Base-by-base conservation (phyloP, 2,329 filamentous ascomycete species). In the Penicillium sclerotiorum region DNA sequence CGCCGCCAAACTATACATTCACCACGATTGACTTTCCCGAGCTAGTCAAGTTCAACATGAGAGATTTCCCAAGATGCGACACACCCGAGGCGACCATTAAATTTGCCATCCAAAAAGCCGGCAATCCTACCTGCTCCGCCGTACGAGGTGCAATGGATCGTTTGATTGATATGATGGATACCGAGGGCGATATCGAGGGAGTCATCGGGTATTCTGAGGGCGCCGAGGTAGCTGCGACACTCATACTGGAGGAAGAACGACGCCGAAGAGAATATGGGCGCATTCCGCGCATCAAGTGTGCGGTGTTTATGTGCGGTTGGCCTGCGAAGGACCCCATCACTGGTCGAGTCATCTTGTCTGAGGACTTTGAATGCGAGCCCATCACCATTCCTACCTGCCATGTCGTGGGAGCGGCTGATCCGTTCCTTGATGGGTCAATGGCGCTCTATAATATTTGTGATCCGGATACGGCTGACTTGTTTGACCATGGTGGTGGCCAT, bases 401-500 rank as follows among this genome's bases (percentile, higher is more conserved):
- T 50, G 47, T 65, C n/a, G 51, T 74, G 3, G 72, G 72, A 3
- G 68, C 63, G 5, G 58, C 62, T 3, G 75, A 77, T 49, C 73
- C 73, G 0, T 73, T 72, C 53, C 58, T 73, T 8, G 59, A 69
- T 38, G 70, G 68, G 0, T 64, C 68, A 1, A 69, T 74, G 56
- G 70, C 71, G 1, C 56, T 77, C 7, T 76, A 67, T 58, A 75
- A 73, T 47, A 63, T 76, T 25, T 77, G 75, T 43, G 68, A 77
- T 45, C 62, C 65, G 6, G 71, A 75, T 30, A 70, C 59, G 1
- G 73, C 72, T 1, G 67, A 68, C 38, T 58, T 77, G 5, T 76
- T 76, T 27, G 74, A 77, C 40, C 73, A 76, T 43, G 74, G 70
- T 0, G 72, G 72, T 25, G 75, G 75, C 0, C 75, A 77, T 55